phyloP scores from a whole-genome alignment of 2,329 filamentous ascomycete genomes.

The Calonectria multiphialidica region DNA sequence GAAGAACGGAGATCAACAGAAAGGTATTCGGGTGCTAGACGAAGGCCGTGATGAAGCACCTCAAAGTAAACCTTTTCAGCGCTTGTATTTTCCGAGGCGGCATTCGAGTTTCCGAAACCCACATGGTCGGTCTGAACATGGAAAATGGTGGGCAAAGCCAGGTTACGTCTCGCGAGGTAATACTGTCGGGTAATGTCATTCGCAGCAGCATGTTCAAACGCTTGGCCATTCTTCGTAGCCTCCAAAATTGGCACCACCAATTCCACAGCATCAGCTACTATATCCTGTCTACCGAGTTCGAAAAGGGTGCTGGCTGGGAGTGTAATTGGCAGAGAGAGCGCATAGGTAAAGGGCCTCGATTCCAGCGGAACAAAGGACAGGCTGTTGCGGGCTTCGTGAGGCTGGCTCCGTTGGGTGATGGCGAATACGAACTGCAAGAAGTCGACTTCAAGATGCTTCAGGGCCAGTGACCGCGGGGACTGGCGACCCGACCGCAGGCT shows the following conservation, averaged over 20 bases:
- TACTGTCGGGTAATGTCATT: constrained; percentile 17
- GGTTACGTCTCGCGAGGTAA: constrained; percentile 1
- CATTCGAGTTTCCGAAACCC: not conserved
- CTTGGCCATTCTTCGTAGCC: not conserved
- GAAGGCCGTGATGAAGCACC: constrained; percentile 22
- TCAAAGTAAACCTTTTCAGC: constrained; percentile 8
- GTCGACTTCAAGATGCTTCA: constrained; percentile 25
- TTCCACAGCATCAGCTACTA: constrained; percentile 21
- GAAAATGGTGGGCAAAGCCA: constrained; percentile 13
- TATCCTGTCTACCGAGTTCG: not conserved
- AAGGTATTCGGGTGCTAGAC: constrained; percentile 24
- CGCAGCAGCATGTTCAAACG: not conserved
- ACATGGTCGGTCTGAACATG: not conserved
- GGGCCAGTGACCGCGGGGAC: constrained; percentile 15
- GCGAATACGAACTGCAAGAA: constrained; percentile 20
- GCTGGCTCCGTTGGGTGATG: not conserved
- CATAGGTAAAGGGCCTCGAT: constrained; percentile 23
- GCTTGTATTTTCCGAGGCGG: not conserved
- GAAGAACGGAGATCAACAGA: constrained; percentile 20
- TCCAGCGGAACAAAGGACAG: constrained; percentile 17
- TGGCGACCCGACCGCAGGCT: not conserved
- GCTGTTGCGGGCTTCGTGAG: constrained; percentile 9
- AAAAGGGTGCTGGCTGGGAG: not conserved
- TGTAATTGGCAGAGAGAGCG: constrained; percentile 15
- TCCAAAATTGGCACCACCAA: not conserved